phyloP scores from a whole-genome alignment of 805 yeast genomes.

The Spathaspora arborariae region DNA sequence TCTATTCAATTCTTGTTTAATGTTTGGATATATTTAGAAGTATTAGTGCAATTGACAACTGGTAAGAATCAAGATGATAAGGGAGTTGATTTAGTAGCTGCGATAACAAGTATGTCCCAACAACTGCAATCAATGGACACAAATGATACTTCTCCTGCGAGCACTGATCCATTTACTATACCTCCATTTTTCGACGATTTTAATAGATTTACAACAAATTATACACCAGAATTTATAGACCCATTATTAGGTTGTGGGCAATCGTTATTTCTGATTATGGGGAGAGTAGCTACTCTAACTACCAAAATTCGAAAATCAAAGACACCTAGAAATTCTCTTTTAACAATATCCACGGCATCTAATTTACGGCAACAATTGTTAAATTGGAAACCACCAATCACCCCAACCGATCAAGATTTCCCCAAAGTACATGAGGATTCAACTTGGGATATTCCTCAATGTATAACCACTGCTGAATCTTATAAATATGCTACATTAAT shows the following conservation, averaged over 20 bases:
- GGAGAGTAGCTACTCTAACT: constrained; percentile 57
- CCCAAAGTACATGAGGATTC: constrained; percentile 11
- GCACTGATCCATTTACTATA: not conserved
- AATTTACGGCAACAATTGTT: constrained; percentile 49
- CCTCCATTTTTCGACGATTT: too few relatives aligned
- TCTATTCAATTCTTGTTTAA: constrained; percentile 53
- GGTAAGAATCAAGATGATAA: constrained; percentile 42
- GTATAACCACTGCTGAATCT: constrained; percentile 69
- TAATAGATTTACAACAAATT: constrained; percentile 36
- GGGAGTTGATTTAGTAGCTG: constrained; percentile 39
- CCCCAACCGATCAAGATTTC: constrained; percentile 25
- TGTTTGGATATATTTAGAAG: constrained; percentile 68
- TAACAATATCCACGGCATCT: constrained; percentile 52
- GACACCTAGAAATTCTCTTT: constrained; percentile 37
- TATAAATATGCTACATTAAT: constrained; percentile 57
- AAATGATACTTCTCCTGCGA: not conserved
- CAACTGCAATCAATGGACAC: not conserved
- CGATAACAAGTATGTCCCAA: constrained; percentile 32
- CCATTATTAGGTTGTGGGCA: constrained; percentile 69
- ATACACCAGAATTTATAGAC: constrained; percentile 45
- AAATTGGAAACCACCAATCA: constrained; percentile 52
- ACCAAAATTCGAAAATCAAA: constrained; percentile 41
- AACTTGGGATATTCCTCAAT: constrained; percentile 52
- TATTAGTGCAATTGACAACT: constrained; percentile 61
- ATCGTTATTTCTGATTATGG: constrained; percentile 59